Evolutionary conservation across 257 asterid genomes (phyloP), one percentile per base, ranked within the genome.

Genomic region (Paraleonurus japonicus): DNA sequence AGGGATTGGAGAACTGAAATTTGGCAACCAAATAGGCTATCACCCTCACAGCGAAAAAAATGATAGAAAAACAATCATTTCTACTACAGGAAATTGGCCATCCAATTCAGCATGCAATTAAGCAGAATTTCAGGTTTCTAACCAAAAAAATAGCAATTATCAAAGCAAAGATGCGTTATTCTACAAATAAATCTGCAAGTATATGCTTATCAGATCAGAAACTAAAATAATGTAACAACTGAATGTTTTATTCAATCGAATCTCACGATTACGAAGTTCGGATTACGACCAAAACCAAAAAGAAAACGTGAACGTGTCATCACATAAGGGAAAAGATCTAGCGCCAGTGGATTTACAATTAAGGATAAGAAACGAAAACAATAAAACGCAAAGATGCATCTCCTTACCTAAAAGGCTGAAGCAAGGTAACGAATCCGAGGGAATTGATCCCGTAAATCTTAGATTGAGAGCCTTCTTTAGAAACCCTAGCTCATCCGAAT

Each of bases 291-390:
- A 35, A 6, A 47, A 60, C 20, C 16, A 17, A 41, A 57, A 24
- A 7, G 15, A 8, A 72, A 16, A 1, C 7, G 32, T 43, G 15
- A 63, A 13, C 19, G 39, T 7, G 63, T 24, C 43, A 32, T 24
- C 66, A 2, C 16, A 23, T 48, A 65, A 63, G 6, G 47, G 65
- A 71, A 60, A 64, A 79, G 84, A 82, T 76, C 84, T 76, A 65
- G 32, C 16, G 62, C 58, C 64, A 51, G 27, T 53, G n/a, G n/a
- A n/a, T n/a, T n/a, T n/a, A n/a, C n/a, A n/a, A n/a, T n/a, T n/a
- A n/a, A n/a, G n/a, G n/a, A n/a, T n/a, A n/a, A n/a, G n/a, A n/a
- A n/a, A n/a, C n/a, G n/a, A n/a, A n/a, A n/a, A n/a, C n/a, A n/a
- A n/a, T n/a, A n/a, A n/a, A n/a, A n/a, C n/a, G n/a, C n/a, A n/a